phyloP scores from a whole-genome alignment of 768 basidiomycete species.

The Suillus bovinus region DNA sequence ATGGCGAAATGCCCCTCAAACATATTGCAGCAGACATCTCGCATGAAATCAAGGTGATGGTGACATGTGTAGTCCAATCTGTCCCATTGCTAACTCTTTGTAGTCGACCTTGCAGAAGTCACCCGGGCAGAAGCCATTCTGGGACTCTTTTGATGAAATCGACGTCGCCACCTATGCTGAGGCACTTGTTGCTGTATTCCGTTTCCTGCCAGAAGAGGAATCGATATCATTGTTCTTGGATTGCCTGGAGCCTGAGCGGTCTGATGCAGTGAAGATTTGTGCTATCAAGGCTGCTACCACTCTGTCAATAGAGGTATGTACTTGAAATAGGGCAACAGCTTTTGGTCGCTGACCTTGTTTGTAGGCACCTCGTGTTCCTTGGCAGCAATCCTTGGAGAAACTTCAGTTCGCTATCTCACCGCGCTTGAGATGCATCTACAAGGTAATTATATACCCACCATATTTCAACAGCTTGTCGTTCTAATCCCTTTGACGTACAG shows the following conservation, averaged over 20 bases:
- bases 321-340: neutral
- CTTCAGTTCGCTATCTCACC: constrained; percentile 45
- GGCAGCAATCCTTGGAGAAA: constrained; percentile 53
- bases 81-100: constrained; percentile 23
- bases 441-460: constrained; percentile 38
- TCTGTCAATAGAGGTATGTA: constrained; percentile 61
- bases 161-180: constrained; percentile 80
- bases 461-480: neutral
- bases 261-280: constrained; percentile 78
- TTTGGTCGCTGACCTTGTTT: constrained; percentile 11
- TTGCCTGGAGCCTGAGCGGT: constrained; percentile 75
- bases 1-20: constrained; percentile 62
- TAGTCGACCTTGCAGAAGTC: constrained; percentile 19
- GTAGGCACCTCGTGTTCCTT: constrained; percentile 54
- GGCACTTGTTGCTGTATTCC: constrained; percentile 69
- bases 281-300: constrained; percentile 75
- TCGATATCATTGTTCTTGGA: constrained; percentile 57
- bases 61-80: neutral
- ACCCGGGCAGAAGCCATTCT: constrained; percentile 59
- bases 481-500: constrained; percentile 31
- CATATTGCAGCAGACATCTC: constrained; percentile 71
- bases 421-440: constrained; percentile 57
- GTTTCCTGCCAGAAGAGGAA: constrained; percentile 67
- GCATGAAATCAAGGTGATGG: constrained; percentile 72
- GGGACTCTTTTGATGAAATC: constrained; percentile 67